These are phyloP conservation scores for Huntiella omanensis DNA, from an alignment of 2,329 filamentous ascomycete species.

Conservation along the genomic window DNA sequence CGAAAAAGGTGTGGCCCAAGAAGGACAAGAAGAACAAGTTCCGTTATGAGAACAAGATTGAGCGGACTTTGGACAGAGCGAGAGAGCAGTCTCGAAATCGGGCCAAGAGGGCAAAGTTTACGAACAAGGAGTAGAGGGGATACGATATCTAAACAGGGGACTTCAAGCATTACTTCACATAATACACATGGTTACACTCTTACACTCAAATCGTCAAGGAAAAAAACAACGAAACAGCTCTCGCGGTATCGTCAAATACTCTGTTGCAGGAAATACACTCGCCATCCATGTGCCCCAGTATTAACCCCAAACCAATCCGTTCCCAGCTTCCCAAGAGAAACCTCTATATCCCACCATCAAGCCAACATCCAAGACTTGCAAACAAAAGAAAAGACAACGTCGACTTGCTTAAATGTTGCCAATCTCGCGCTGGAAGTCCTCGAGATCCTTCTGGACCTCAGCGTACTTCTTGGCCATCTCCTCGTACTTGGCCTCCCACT, in stretches of 20 bases:
- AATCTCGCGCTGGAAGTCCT: slow-evolving; percentile 80
- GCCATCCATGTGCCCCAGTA: too few species aligned
- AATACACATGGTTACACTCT: too few species aligned
- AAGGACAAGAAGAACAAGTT: slow-evolving; percentile 74
- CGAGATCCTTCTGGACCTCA: slow-evolving; percentile 69
- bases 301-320: too few species aligned
- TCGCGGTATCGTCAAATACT: too few species aligned
- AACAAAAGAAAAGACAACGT: slow-evolving; percentile 7
- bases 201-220: too few species aligned
- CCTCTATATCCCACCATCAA: neutral
- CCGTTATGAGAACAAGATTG: slow-evolving; percentile 74
- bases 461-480: slow-evolving; percentile 87
- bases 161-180: neutral
- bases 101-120: slow-evolving; percentile 14
- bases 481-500: slow-evolving; percentile 96
- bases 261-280: too few species aligned
- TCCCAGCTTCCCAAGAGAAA: neutral
- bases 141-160: neutral
- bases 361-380: too few species aligned
- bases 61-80: slow-evolving; percentile 53
- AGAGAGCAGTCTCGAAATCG: slow-evolving; percentile 52
- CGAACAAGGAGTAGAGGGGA: slow-evolving; percentile 3
- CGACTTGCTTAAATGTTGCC: slow-evolving; percentile 57
- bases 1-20: slow-evolving; percentile 25
- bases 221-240: too few species aligned